Conservation (phyloP, 495 filamentous ascomycete species). For the Articulospora tetracladia region DNA sequence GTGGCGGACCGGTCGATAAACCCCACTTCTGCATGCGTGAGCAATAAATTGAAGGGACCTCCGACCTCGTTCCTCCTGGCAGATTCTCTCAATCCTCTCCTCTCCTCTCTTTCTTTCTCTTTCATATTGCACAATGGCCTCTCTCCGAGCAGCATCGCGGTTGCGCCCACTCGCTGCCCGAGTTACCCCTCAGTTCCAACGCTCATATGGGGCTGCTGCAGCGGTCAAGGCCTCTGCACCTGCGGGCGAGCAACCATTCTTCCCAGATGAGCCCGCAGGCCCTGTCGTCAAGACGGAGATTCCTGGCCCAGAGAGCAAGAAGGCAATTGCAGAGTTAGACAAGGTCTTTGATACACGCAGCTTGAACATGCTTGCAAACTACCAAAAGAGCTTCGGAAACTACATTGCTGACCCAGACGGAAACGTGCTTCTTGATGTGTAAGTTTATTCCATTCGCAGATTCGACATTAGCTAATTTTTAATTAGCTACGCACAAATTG, state of each 20-base stretch:
- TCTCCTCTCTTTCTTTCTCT: neutral
- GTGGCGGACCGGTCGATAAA: neutral
- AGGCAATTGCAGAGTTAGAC: slow-evolving; percentile 68
- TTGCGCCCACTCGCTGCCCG: slow-evolving; percentile 20
- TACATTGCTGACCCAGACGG: slow-evolving; percentile 89
- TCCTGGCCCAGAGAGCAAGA: slow-evolving; percentile 75
- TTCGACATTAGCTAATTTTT: slow-evolving; percentile 1
- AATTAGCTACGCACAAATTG: slow-evolving; percentile 84
- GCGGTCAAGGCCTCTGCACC: slow-evolving; percentile 8
- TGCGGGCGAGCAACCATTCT: slow-evolving; percentile 43
- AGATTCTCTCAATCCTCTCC: slow-evolving; percentile 3
- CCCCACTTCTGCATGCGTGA: slow-evolving; percentile 7
- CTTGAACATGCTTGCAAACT: slow-evolving; percentile 90
- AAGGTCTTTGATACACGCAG: slow-evolving; percentile 90
- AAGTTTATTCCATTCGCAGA: slow-evolving; percentile 32
- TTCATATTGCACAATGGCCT: slow-evolving; percentile 21
- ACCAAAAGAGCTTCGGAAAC: slow-evolving; percentile 66
- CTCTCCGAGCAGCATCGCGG: slow-evolving; percentile 25
- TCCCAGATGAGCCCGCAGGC: slow-evolving; percentile 69
- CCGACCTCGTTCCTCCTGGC: neutral
- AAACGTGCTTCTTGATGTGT: slow-evolving; percentile 76
- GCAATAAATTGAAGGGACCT: slow-evolving; percentile 5
- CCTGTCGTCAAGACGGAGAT: slow-evolving; percentile 75
- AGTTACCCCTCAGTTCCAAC: slow-evolving; percentile 3
- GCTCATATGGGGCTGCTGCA: slow-evolving; percentile 19